Conservation (phyloP, 2,329 filamentous ascomycete species). For the Penicillium sp. region DNA sequence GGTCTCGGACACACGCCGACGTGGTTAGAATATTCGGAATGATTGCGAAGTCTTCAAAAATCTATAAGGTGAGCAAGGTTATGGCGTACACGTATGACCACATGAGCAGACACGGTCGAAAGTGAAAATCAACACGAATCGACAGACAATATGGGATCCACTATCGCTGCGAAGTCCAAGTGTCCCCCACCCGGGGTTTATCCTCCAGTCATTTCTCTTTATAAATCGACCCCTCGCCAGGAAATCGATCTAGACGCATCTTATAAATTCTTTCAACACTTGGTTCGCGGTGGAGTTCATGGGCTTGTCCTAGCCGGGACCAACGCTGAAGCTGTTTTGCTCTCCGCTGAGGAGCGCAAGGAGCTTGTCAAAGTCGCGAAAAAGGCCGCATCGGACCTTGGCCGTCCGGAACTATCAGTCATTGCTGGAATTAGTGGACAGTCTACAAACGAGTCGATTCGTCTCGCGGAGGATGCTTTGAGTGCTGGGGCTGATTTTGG, state of each 20-base stretch:
- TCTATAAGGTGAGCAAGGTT: slow-evolving; percentile 5
- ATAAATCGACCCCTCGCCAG: slow-evolving; percentile 43
- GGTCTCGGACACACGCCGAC: slow-evolving; percentile 14
- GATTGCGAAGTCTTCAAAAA: neutral
- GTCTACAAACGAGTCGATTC: slow-evolving; percentile 44
- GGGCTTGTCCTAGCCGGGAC: slow-evolving; percentile 49
- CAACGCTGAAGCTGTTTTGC: slow-evolving; percentile 48
- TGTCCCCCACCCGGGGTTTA: slow-evolving; percentile 48
- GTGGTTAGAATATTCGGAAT: neutral
- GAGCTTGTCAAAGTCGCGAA: slow-evolving; percentile 43
- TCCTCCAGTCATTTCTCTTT: slow-evolving; percentile 50
- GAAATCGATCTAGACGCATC: slow-evolving; percentile 48
- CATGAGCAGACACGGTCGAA: neutral
- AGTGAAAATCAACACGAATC: neutral
- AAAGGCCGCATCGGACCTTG: slow-evolving; percentile 37
- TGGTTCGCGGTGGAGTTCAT: slow-evolving; percentile 47
- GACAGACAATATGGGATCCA: slow-evolving; percentile 23
- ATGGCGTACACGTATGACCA: neutral
- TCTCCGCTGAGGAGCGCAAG: slow-evolving; percentile 43
- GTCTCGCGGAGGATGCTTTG: slow-evolving; percentile 39
- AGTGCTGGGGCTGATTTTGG: slow-evolving; percentile 42
- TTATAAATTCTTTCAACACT: slow-evolving; percentile 43
- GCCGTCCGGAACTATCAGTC: slow-evolving; percentile 38
- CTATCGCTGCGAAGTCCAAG: slow-evolving; percentile 37
- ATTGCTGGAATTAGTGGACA: slow-evolving; percentile 44